These are phyloP conservation scores for Trichosporon asahii DNA, from an alignment of 1,284 basidiomycete genomes.

Conservation along the genomic window DNA sequence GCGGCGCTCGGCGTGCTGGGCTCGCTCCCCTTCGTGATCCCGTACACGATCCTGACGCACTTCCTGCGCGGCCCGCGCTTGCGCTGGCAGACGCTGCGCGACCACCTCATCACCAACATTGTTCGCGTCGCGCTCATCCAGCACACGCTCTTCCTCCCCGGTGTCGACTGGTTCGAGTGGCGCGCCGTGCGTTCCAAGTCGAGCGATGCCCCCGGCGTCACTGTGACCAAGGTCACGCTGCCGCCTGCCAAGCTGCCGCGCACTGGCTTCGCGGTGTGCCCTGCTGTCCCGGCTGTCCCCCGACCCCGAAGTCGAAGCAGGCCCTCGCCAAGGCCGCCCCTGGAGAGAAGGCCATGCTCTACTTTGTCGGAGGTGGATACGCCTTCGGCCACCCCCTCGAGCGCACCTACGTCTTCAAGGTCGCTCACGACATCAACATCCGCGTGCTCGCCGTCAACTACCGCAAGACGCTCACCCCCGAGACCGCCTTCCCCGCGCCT, in stretches of 20 bases:
- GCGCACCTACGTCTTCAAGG: constrained; percentile 13
- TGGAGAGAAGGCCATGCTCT: constrained; percentile 13
- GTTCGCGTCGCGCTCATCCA: constrained; percentile 10
- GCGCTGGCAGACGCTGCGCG: background rate
- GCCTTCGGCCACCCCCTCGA: constrained; percentile 20
- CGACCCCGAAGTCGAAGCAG: background rate
- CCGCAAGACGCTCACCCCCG: constrained; percentile 17
- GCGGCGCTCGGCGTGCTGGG: background rate
- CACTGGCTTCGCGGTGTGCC: background rate
- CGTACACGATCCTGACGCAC: constrained; percentile 9
- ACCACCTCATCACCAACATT: constrained; percentile 3
- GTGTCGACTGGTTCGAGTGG: background rate
- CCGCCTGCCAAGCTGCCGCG: background rate
- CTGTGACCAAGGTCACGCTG: constrained; percentile 1
- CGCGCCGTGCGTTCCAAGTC: background rate
- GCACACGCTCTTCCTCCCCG: constrained; percentile 6
- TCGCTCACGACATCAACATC: constrained; percentile 12
- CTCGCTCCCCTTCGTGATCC: constrained; percentile 14
- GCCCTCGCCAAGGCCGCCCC: constrained; percentile 3
- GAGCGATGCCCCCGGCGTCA: background rate
- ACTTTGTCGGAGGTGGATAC: constrained; percentile 18
- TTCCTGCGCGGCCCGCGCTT: background rate
- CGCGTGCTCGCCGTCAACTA: constrained; percentile 20
- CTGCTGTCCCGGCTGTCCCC: background rate
- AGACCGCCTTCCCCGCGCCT: constrained; percentile 19